Base-by-base conservation (phyloP, 768 basidiomycete species). In the Mycena amicta region DNA sequence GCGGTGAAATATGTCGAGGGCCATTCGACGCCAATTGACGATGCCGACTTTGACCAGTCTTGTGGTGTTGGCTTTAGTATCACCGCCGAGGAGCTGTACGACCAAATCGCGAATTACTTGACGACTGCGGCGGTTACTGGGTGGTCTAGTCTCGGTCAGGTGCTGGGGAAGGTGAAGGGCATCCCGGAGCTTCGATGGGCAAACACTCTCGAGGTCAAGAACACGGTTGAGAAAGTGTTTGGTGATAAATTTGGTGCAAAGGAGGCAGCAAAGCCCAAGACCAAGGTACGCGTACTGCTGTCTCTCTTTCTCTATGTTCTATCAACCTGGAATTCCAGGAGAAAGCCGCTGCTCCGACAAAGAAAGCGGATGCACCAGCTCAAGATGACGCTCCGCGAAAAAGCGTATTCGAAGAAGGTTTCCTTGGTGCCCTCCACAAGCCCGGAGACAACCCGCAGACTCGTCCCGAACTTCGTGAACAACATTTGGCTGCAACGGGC, bases 381-480 rank as follows among this genome's bases (percentile, higher is more conserved):
- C 70, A 77, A 2, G 72, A 75, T 68, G 64, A 77, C 63, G 55
- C 75, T 58, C 57, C 77, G 58, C 69, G 79, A 68, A 88, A 82
- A 63, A 75, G 87, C 1, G 90, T 98, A 23, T 99, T 98, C 68
- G 88, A 92, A 60, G 93, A 96, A 69, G 97, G 97, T 3, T 98
- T 96, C 77, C 84, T 99, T 13, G 93, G 93, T 1, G 79, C 84
- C 54, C 85, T 99, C 27, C 95, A 99, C 71, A 93, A 88, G 68
- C 93, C 94, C 8, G 97, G 97, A 41, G 95, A 82, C 68, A 99
- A 98, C 75, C 88, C 90, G 23, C 97, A 99, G 72, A 81, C 91
- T 39, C 81, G 87, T 57, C 82, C 88, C 3, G 80, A 82, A 51
- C 84, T 97, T 52, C 89, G 90, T 46, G 87, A 93, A 61, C 79